Evolutionary conservation across 176 grass and related monocot species (phyloP).

Genomic region (Areca catechu): DNA sequence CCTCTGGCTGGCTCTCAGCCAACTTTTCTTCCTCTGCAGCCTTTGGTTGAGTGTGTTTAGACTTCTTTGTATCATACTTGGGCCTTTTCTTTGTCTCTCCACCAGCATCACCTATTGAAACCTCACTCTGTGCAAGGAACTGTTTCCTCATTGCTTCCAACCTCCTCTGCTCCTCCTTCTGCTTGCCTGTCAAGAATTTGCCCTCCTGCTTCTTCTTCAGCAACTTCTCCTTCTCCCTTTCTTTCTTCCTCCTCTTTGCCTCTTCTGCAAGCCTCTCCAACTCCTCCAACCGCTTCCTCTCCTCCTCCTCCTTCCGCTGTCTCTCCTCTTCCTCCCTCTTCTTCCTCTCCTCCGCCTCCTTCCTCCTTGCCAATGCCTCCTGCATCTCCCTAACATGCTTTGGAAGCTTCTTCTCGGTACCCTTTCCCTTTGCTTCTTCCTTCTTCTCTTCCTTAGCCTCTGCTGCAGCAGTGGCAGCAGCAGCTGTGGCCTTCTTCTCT

Average conservation of each 20-base stretch:
- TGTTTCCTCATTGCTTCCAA: conserved; percentile 88
- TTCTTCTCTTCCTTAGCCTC: conserved; percentile 40
- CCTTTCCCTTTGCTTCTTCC: conserved; percentile 59
- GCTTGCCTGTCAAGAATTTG: conserved; percentile 77
- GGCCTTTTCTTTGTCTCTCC: conserved; percentile 73
- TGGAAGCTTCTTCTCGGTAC: conserved; percentile 67
- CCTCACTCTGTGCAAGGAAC: conserved; percentile 71
- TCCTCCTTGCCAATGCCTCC: conserved; percentile 58
- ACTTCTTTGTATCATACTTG: conserved; percentile 77
- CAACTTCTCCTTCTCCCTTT: conserved; percentile 83
- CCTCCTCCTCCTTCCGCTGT: conserved; percentile 71
- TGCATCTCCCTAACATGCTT: conserved; percentile 81
- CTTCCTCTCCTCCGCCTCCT: conserved; percentile 66
- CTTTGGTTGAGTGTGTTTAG: conserved; percentile 44
- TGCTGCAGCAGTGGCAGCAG: not conserved
- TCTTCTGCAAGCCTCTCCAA: conserved; percentile 70
- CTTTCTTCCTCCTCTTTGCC: conserved; percentile 79
- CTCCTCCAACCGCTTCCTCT: conserved; percentile 47
- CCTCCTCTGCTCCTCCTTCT: conserved; percentile 86
- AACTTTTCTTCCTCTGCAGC: conserved; percentile 27
- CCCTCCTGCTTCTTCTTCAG: conserved; percentile 84
- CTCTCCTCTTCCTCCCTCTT: conserved; percentile 81
- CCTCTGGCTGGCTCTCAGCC: conserved; percentile 42
- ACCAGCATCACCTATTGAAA: conserved; percentile 31
- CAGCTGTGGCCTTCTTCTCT: conserved; percentile 51